These are phyloP conservation scores for Cadophora sp. DNA, from an alignment of 2,329 filamentous ascomycete genomes.

Conservation along the genomic window DNA sequence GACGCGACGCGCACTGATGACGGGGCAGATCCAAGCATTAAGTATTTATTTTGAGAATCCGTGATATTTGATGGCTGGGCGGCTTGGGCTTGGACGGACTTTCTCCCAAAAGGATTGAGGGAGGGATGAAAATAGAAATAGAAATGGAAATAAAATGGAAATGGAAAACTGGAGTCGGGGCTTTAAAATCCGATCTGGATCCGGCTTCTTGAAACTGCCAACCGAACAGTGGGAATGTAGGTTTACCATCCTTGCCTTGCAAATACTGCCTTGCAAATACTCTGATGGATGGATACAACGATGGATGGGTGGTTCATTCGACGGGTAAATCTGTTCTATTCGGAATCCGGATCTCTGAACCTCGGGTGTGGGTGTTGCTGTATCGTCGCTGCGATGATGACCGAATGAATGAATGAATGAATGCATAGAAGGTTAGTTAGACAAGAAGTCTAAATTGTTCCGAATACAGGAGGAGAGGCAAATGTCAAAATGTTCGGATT, in stretches of 20 bases:
- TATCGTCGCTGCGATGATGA: too few relatives aligned
- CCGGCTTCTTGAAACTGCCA: conserved; percentile 10
- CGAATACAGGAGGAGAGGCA: neutral
- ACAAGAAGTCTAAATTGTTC: conserved; percentile 2
- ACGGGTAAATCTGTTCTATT: conserved; percentile 11
- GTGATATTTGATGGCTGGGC: too few relatives aligned
- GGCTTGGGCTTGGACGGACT: neutral
- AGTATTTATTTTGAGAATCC: conserved; percentile 1
- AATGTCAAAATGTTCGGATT: neutral
- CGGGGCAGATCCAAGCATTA: neutral
- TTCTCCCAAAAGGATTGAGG: neutral
- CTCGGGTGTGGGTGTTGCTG: too few relatives aligned
- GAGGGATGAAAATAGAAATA: conserved; percentile 1
- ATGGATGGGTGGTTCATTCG: neutral
- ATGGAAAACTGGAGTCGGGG: conserved; percentile 5
- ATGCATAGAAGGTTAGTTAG: neutral
- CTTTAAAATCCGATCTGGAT: neutral
- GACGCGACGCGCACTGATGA: neutral
- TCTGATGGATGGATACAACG: too few relatives aligned
- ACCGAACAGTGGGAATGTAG: conserved; percentile 8
- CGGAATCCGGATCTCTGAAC: neutral
- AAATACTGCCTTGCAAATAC: neutral
- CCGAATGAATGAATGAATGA: too few relatives aligned
- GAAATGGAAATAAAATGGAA: neutral
- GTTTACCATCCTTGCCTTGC: too few relatives aligned